Base-by-base conservation (phyloP, 305 asterid genomes). In the Rubia peregrina region DNA sequence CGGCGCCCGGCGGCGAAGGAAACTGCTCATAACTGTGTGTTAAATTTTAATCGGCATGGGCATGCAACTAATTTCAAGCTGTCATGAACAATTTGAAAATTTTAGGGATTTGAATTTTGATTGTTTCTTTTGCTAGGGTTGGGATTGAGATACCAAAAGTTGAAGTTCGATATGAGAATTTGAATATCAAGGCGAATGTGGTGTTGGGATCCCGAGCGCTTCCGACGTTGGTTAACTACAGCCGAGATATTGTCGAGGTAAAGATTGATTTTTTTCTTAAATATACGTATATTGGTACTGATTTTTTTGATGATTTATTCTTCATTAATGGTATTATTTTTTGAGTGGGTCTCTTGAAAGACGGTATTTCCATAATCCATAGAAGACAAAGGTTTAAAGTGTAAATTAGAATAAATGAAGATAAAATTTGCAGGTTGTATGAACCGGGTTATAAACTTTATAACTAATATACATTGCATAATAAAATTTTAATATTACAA, bases 161-260 rank as follows among this genome's bases (percentile, higher is more conserved):
- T 38, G 92, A 89, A 73, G 93, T 89, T 74, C 88, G 96, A 60
- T 89, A 82, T 55, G 82, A 87, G 83, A 79, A 87, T 63, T 74
- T 87, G 24, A 77, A 79, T 61, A 75, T 89, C 80, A 73, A 82
- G 24, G 93, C 93, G 1, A 74, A 84, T 44, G 93, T 89, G 48
- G 84, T 82, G 61, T 63, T 86, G 6, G 95, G 90, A 5, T 83
- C 89, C 33, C 81, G 92, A 80, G 92, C 95, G 56, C 80, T 88
- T 76, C 95, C 95, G n/a, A 85, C 95, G 65, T 76, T 86, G 80
- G 80, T 83, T 71, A 88, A 88, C 67, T 86, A 78, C 80, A 55
- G 80, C 38, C 92, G 90, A 62, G 85, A 88, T 61, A 71, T 81
- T 69, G 0, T 85, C n/a, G 95, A 88, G 85, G 95, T 86, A 68